Conservation (phyloP, 2,329 filamentous ascomycete species). For the Clathrospora elynae region DNA sequence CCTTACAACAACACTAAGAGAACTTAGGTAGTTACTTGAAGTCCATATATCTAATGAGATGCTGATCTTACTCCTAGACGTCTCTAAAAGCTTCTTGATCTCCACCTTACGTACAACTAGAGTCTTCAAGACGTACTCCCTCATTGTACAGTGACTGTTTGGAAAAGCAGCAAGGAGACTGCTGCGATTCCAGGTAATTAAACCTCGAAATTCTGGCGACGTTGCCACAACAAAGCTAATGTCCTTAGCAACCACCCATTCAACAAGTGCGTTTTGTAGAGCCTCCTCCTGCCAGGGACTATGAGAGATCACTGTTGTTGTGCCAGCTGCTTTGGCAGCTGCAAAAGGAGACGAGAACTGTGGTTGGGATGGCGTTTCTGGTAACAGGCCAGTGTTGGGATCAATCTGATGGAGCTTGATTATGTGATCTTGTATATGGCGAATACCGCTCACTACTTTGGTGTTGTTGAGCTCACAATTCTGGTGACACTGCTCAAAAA, state of each 20-base stretch:
- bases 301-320: neutral
- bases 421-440: neutral
- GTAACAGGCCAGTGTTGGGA: neutral
- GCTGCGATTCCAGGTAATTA: slow-evolving; percentile 3
- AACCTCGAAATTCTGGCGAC: neutral
- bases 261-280: neutral
- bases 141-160: too few species aligned
- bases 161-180: neutral
- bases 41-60: too few species aligned
- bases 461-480: neutral
- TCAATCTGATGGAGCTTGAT: neutral
- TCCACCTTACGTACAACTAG: too few species aligned
- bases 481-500: neutral
- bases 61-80: too few species aligned
- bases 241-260: slow-evolving; percentile 1
- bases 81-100: too few species aligned
- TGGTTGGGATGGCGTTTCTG: neutral
- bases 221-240: neutral
- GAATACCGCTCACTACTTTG: neutral
- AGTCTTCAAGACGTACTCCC: too few species aligned
- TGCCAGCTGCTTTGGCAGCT: neutral
- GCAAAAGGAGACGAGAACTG: neutral
- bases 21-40: too few species aligned
- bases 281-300: slow-evolving; percentile 2
- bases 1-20: too few species aligned